These are phyloP conservation scores for Lipomyces spencermartinsiae DNA, from an alignment of 805 yeast species.

Conservation along the genomic window DNA sequence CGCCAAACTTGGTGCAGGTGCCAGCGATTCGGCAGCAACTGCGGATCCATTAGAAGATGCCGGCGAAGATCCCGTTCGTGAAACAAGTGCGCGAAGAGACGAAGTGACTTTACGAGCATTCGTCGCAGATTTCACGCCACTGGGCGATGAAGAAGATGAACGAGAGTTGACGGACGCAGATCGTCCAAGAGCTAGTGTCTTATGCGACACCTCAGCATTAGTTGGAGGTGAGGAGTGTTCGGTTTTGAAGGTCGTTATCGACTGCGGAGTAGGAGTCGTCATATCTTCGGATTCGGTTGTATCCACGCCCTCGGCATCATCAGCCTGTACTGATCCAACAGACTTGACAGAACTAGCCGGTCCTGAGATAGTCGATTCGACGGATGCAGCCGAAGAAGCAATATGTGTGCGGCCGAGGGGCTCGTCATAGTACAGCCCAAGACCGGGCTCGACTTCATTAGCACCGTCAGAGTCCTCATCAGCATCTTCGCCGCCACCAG, in stretches of 20 bases:
- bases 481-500: background rate
- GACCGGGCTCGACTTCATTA: background rate
- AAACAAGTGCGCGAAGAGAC: background rate
- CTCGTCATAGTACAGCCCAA: background rate
- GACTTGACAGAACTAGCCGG: background rate
- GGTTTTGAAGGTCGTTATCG: background rate
- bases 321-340: background rate
- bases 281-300: background rate
- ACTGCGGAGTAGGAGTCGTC: background rate
- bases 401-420: background rate
- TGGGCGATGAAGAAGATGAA: background rate
- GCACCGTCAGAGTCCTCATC: background rate
- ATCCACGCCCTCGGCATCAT: background rate
- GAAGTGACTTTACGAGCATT: background rate
- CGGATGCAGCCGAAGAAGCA: background rate
- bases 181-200: background rate
- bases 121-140: background rate
- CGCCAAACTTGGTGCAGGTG: background rate
- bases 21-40: background rate
- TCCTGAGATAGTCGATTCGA: background rate
- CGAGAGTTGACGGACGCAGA: background rate
- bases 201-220: background rate
- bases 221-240: background rate
- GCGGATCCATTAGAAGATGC: background rate
- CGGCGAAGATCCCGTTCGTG: background rate